Percentiles rank a stretch among this genome's conserved stretches.
Evolutionary conservation across 2,329 filamentous ascomycete genomes (phyloP).

Genomic region (Aaosphaeria pasadenensis): DNA sequence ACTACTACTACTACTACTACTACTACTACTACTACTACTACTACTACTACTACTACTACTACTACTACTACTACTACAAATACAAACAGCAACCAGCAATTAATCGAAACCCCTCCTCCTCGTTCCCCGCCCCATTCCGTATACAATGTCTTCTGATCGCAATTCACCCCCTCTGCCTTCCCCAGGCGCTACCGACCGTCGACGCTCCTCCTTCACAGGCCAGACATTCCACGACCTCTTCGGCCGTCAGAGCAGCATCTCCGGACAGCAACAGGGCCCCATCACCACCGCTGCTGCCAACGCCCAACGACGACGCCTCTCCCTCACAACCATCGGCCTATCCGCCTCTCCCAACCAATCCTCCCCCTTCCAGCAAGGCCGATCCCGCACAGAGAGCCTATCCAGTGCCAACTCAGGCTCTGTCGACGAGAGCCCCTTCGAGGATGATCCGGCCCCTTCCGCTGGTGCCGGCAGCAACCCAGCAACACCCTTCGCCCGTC

Average conservation of each 20-base stretch:
- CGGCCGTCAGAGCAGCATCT: conserved; percentile 35
- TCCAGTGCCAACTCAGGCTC: conserved; percentile 46
- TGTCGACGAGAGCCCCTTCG: conserved; percentile 50
- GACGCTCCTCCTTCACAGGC: conserved; percentile 48
- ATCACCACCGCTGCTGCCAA: conserved; percentile 49
- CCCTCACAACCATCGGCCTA: conserved; percentile 49
- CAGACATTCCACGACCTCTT: conserved; percentile 51
- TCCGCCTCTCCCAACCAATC: conserved; percentile 42
- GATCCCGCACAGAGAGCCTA: conserved; percentile 46
- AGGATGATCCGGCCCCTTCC: conserved; percentile 55
- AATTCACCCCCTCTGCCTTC: conserved; percentile 39
- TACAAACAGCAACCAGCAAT: neutral
- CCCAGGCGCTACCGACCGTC: conserved; percentile 33
- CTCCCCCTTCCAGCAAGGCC: conserved; percentile 40
- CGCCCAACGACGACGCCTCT: conserved; percentile 49
- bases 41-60: too few species aligned
- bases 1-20: too few species aligned
- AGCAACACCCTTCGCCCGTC: conserved; percentile 72
- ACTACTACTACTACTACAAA: too few species aligned
- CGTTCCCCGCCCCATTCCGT: conserved; percentile 1
- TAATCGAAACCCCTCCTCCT: conserved; percentile 1
- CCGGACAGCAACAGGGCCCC: conserved; percentile 40
- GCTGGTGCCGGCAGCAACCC: conserved; percentile 57
- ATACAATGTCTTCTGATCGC: conserved; percentile 36
- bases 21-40: too few species aligned